Evolutionary conservation across 768 basidiomycete genomes (phyloP).

Genomic region (Kwoniella sp.): DNA sequence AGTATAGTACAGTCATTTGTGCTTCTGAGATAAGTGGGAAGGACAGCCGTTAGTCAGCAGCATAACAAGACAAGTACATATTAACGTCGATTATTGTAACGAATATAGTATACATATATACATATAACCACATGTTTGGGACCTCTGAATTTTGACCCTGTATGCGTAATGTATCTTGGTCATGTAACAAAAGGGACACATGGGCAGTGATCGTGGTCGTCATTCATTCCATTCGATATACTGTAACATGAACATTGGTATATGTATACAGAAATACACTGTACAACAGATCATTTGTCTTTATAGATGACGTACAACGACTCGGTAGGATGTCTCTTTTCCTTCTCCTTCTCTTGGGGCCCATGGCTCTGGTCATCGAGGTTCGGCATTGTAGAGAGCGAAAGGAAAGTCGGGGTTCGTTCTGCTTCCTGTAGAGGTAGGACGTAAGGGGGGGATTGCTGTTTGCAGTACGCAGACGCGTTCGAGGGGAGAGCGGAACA

Average conservation of each 20-base stretch:
- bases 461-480: no score
- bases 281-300: neutral
- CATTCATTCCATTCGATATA: no score
- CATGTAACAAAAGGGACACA: neutral
- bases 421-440: conserved; percentile 15
- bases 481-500: no score
- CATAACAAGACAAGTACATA: neutral
- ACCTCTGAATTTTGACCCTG: neutral
- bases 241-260: no score
- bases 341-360: neutral
- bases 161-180: neutral
- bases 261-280: no score
- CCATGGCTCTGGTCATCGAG: conserved; percentile 2
- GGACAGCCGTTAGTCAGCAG: neutral
- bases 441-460: conserved; percentile 14
- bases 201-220: no score
- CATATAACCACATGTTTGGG: neutral
- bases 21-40: no score
- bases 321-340: conserved; percentile 25
- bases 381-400: neutral
- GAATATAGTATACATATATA: neutral
- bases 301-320: conserved; percentile 26
- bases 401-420: conserved; percentile 16
- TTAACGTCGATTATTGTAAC: neutral
- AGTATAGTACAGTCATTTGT: no score